Conservation (phyloP, 192 early-diverging fungal genomes). For the Coemansia sp. region DNA sequence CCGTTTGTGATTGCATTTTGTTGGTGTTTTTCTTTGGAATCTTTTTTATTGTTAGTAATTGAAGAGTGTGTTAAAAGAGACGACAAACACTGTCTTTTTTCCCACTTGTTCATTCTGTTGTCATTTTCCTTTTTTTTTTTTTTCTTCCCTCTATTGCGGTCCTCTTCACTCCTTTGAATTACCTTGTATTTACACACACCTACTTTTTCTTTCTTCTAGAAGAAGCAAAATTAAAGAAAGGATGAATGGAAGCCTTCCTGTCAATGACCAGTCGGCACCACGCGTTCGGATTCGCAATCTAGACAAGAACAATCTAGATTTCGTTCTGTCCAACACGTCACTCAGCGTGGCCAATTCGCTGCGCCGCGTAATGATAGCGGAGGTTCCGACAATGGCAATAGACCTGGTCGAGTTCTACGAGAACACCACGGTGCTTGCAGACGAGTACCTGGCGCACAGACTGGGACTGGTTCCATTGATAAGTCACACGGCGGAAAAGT, state of each 20-base stretch:
- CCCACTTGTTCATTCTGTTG: neutral
- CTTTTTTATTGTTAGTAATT: no score
- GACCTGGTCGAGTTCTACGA: conserved; percentile 94
- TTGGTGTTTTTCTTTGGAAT: no score
- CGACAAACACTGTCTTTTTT: no score
- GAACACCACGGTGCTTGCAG: conserved; percentile 90
- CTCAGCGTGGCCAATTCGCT: conserved; percentile 84
- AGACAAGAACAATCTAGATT: conserved; percentile 58
- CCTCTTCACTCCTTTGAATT: neutral
- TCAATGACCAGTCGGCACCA: conserved; percentile 33
- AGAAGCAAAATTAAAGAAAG: neutral
- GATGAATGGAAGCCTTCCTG: conserved; percentile 23
- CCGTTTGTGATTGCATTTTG: no score
- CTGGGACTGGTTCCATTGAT: conserved; percentile 91
- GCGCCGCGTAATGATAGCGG: conserved; percentile 94
- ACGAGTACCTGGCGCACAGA: conserved; percentile 95
- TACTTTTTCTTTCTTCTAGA: neutral
- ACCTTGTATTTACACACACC: neutral
- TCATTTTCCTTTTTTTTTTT: neutral
- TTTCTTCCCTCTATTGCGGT: neutral
- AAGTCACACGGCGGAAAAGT: conserved; percentile 72
- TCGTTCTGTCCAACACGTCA: conserved; percentile 85
- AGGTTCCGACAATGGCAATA: conserved; percentile 98
- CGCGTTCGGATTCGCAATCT: conserved; percentile 51
- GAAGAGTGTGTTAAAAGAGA: no score